These are phyloP conservation scores for Talaromyces sp. DNA, from an alignment of 2,329 filamentous ascomycete genomes.

Conservation along the genomic window DNA sequence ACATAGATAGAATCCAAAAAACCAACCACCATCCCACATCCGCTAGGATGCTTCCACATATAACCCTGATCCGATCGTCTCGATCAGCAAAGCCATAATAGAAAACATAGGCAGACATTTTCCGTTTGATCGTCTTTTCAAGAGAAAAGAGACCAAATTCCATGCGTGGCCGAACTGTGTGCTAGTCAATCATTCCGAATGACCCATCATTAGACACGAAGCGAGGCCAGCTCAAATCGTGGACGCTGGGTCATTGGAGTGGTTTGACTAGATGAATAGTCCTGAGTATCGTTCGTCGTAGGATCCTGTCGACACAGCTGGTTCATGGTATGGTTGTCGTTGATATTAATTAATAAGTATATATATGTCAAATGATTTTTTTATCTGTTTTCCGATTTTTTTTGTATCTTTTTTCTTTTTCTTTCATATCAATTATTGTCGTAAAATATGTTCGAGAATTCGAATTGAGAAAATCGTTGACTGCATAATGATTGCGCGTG, in stretches of 20 bases:
- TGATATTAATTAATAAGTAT: slow-evolving; percentile 6
- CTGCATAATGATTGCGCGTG: slow-evolving; percentile 7
- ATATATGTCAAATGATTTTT: not conserved
- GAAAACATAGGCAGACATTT: slow-evolving; percentile 9
- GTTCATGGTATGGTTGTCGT: slow-evolving; percentile 12
- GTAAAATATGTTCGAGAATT: slow-evolving; percentile 13
- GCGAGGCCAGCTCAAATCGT: slow-evolving; percentile 16
- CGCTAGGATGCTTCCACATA: slow-evolving; percentile 1
- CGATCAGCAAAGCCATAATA: not conserved
- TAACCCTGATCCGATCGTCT: not conserved
- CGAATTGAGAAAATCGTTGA: slow-evolving; percentile 8
- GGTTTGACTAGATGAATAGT: not conserved
- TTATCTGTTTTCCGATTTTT: not conserved
- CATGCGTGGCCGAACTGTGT: slow-evolving; percentile 6
- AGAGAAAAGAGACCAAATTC: not conserved
- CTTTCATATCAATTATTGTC: slow-evolving; percentile 2
- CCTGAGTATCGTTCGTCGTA: not conserved
- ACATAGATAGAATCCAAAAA: not conserved
- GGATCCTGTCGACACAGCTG: slow-evolving; percentile 9
- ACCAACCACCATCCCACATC: slow-evolving; percentile 2
- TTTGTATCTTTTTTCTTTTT: not conserved
- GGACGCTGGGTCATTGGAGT: slow-evolving; percentile 8
- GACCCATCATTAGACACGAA: slow-evolving; percentile 6
- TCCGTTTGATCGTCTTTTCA: not conserved
- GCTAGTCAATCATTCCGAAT: not conserved